Evolutionary conservation across 2,329 filamentous ascomycete species (phyloP), one percentile per base, ranked within the genome.

Genomic region (Magnaporthiopsis rhizophila): DNA sequence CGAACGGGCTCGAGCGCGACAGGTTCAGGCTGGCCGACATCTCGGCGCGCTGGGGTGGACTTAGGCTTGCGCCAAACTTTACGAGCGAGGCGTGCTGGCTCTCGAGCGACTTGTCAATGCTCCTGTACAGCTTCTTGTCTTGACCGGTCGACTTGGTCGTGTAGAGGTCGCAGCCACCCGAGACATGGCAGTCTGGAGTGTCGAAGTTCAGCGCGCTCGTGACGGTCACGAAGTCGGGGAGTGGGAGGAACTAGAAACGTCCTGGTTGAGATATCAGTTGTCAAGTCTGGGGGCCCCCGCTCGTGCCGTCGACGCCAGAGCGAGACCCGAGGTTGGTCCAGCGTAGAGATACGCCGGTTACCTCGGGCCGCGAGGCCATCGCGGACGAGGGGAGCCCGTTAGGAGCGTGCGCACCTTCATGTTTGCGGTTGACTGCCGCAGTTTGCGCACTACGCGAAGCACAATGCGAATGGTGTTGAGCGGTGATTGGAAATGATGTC

Each of bases 111-210:
- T 90, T 87, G 74, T 97, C 93, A 73, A 99, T 98, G 74, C 89
- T 91, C 78, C 93, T 96, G 82, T 97, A 97, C 11, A 99, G 82
- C 74, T 98, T 98, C 84, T 97, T 97, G 75, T 99, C 95, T 68
- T 89, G 89, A 59, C 93, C 92, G 64, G 94, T 92, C 36, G 95
- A 93, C 78, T 99, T 99, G 32, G 93, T 97, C 12, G 94, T 98
- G 81, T 97, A 99, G 24, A 98, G 84, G 76, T 99, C 95, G 81
- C 94, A 98, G 68, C 91, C 91, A 71, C 95, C 95, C 34, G 92
- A 89, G 66, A 99, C 90, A 70, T 94, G 91, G 74, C 92, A 93
- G 74, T 98, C 94, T 62, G 90, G 87, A 0, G 94, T 97, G 72
- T 95, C 91, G 81, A 98, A 98, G 75, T 97, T 98, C 74, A 99